Evolutionary conservation across 768 basidiomycete species (phyloP).

Genomic region (Dentipellis sp.): DNA sequence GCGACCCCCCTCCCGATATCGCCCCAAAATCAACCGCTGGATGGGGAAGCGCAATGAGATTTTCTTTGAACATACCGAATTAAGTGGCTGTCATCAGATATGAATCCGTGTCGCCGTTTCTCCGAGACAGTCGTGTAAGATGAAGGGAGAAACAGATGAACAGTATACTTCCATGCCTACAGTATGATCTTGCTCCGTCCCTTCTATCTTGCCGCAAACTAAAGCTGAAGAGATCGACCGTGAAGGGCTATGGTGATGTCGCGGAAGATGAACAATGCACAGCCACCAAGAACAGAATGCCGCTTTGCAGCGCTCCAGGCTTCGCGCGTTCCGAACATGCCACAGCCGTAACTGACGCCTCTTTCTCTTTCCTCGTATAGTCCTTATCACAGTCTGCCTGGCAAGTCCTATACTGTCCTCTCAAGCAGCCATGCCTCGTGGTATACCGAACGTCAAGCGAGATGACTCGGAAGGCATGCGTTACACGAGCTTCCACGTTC

Average conservation of each 20-base stretch:
- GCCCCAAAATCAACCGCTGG: no score
- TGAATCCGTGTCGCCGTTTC: neutral
- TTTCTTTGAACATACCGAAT: no score
- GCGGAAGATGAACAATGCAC: neutral
- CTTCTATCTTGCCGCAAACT: no score
- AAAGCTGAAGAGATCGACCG: no score
- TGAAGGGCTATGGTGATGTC: neutral
- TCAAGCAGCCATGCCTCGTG: slow-evolving; percentile 56
- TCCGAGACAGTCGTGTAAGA: no score
- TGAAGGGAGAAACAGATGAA: no score
- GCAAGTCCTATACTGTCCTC: neutral
- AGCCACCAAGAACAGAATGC: slow-evolving; percentile 1
- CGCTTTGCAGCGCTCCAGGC: neutral
- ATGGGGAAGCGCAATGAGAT: no score
- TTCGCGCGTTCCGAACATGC: neutral
- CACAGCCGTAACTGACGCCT: neutral
- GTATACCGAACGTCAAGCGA: slow-evolving; percentile 69
- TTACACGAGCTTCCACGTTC: slow-evolving; percentile 76
- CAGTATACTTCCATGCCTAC: no score
- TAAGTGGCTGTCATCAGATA: neutral
- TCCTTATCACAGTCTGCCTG: neutral
- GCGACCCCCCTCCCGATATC: no score
- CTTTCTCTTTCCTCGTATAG: no score
- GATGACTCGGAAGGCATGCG: slow-evolving; percentile 71
- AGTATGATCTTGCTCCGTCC: no score